Percentiles rank a stretch among this genome's conserved stretches.
These are phyloP conservation scores for Penicillium egyptiacum DNA, from an alignment of 495 filamentous ascomycete genomes.

Conservation along the genomic window DNA sequence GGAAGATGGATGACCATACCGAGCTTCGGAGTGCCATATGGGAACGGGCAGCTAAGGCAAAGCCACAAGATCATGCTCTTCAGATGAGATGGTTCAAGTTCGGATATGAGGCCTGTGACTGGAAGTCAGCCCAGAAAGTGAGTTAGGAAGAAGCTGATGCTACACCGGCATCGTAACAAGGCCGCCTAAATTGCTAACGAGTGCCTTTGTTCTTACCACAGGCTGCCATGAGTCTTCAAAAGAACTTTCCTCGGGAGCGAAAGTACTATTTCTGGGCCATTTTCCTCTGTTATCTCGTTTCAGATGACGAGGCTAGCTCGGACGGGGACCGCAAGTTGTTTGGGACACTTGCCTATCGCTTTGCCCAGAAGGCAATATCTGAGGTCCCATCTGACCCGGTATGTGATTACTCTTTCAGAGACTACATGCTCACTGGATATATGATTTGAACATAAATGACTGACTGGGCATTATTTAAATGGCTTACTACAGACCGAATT, in stretches of 20 bases:
- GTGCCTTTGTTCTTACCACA: slow-evolving; percentile 17
- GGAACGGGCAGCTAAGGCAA: slow-evolving; percentile 55
- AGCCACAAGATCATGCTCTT: slow-evolving; percentile 51
- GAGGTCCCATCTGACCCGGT: slow-evolving; percentile 51
- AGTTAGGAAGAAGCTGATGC: slow-evolving; percentile 7
- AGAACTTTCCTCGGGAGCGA: slow-evolving; percentile 54
- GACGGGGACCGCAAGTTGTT: slow-evolving; percentile 55
- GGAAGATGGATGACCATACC: slow-evolving; percentile 35
- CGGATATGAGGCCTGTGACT: slow-evolving; percentile 49
- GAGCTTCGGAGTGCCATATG: slow-evolving; percentile 45
- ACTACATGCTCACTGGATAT: neutral
- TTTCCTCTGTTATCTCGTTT: slow-evolving; percentile 48
- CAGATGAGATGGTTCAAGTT: slow-evolving; percentile 55
- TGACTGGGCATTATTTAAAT: slow-evolving; percentile 6
- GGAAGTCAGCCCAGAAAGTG: slow-evolving; percentile 60
- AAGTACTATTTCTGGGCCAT: slow-evolving; percentile 62
- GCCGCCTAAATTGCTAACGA: slow-evolving; percentile 5
- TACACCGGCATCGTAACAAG: neutral
- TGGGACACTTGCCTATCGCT: slow-evolving; percentile 58
- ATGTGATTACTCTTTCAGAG: slow-evolving; percentile 17
- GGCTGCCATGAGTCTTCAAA: slow-evolving; percentile 61
- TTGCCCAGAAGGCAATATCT: slow-evolving; percentile 56
- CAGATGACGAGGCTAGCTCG: slow-evolving; percentile 36
- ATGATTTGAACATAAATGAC: neutral
- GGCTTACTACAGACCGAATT: slow-evolving; percentile 37